Base-by-base conservation (phyloP, 1,139 yeast genomes). In the Taiozyma sp. region DNA sequence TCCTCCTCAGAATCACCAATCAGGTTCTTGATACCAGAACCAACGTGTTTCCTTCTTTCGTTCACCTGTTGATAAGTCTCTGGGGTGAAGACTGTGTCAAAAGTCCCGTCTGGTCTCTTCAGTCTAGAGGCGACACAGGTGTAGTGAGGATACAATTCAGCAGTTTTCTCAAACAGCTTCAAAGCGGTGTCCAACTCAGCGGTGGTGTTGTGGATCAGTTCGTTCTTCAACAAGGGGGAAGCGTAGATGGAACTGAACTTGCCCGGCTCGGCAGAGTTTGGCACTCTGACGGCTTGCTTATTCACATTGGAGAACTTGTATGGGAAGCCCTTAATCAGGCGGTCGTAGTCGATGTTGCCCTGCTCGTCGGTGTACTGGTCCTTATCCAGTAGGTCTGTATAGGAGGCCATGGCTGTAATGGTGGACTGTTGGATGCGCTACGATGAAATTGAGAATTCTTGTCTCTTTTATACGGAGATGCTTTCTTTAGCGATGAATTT, bases 231-330 rank as follows among this genome's bases (percentile, higher is more conserved):
- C 44, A 57, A 60, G 1, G 63, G 66, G 62, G 79, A 81, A 61
- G 90, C 70, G 65, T 79, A 85, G 43, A 81, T 61, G 3, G 78
- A 68, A 13, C 88, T 80, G 63, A 63, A 78, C 1, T 87, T 87
- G 2, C 70, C 55, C 63, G 64, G 46, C 1, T 38, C 54, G 65
- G 66, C 44, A 7, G 83, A 55, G 23, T 78, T 73, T 2, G 84
- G 79, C 0, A 84, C 49, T 1, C 83, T 71, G 4, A 71, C 65
- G 1, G 76, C 51, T 30, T 51, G 53, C 22, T 48, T 51, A 28
- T 28, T 29, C 14, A 23, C 40, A 7, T 58, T 51, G 24, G 55
- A 50, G 8, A 67, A 44, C 27, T 59, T 48, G 12, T 46, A 38
- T 6, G 41, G 41, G 8, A 38, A 38, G 5, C 48, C 45, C 6